phyloP scores from a whole-genome alignment of 768 basidiomycete species.

The Pisolithus tinctorius region DNA sequence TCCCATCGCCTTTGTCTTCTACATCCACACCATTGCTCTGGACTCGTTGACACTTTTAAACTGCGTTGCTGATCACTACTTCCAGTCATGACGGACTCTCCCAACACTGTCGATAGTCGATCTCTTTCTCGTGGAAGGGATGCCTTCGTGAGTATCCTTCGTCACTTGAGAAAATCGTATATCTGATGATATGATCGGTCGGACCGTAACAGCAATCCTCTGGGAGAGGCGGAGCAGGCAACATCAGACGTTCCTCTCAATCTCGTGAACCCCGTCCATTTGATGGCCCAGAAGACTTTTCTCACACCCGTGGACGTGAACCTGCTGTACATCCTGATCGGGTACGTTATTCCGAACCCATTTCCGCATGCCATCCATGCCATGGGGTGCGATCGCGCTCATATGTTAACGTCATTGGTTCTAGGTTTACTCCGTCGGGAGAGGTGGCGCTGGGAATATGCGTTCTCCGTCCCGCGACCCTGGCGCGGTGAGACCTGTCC shows the following conservation, averaged over 20 bases:
- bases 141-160: constrained; percentile 38
- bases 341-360: constrained; percentile 21
- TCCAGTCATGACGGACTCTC: constrained; percentile 20
- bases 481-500: constrained; percentile 20
- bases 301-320: constrained; percentile 59
- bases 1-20: not conserved
- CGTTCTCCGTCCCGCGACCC: constrained; percentile 65
- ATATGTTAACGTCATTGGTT: not conserved
- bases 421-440: constrained; percentile 49
- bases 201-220: constrained; percentile 38
- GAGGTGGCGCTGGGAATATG: constrained; percentile 84
- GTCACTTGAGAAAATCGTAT: not conserved
- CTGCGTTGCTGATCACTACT: not conserved
- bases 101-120: constrained; percentile 25
- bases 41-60: not conserved
- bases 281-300: constrained; percentile 50
- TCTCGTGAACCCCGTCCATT: constrained; percentile 39
- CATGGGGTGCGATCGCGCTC: not conserved
- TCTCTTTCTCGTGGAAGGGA: constrained; percentile 58
- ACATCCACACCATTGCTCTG: not conserved
- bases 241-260: constrained; percentile 46
- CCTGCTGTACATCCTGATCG: constrained; percentile 28
- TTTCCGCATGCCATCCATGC: not conserved
- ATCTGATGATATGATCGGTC: constrained; percentile 3
- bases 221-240: constrained; percentile 65